A percentile compares a stretch with the other conserved stretches of the same genome.
Evolutionary conservation across 2,329 filamentous ascomycete species (phyloP).

Genomic region (Fonsecaea pedrosoi): DNA sequence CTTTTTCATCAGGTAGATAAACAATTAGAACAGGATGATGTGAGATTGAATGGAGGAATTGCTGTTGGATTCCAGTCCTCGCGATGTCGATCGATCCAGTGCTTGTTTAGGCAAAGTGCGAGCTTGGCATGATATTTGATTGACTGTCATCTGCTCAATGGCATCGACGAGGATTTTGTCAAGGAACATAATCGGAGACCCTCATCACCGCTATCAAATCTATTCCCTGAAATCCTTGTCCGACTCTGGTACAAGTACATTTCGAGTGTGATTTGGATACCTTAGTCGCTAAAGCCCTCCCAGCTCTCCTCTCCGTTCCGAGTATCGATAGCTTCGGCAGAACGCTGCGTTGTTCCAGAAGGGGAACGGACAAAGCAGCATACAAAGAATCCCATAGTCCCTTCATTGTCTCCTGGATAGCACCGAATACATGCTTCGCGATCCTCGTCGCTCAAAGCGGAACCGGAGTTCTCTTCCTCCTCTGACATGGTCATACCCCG

Average conservation of each 20-base stretch:
- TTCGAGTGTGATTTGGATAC: neutral
- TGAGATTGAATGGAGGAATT: constrained; percentile 1
- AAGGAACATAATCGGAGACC: neutral
- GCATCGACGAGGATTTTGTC: no score
- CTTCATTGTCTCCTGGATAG: constrained; percentile 78
- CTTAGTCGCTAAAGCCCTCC: constrained; percentile 48
- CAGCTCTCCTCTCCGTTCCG: constrained; percentile 51
- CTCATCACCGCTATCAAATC: neutral
- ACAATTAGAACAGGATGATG: neutral
- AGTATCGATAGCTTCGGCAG: constrained; percentile 37
- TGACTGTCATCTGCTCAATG: neutral
- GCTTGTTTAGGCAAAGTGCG: neutral
- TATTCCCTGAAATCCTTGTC: neutral
- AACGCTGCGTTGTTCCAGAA: constrained; percentile 24
- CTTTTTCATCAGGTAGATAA: neutral
- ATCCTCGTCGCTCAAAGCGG: constrained; percentile 52
- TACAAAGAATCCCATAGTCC: constrained; percentile 95
- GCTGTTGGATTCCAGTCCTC: neutral
- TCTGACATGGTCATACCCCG: constrained; percentile 58
- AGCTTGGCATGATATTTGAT: neutral
- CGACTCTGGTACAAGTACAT: neutral
- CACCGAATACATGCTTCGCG: constrained; percentile 79
- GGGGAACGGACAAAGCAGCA: constrained; percentile 74
- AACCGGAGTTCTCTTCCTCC: constrained; percentile 30
- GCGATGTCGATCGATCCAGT: neutral